Percentiles rank a stretch among this genome's conserved stretches.
Conservation (phyloP, 2,329 filamentous ascomycete genomes). For the Colletotrichum cordylinicola region DNA sequence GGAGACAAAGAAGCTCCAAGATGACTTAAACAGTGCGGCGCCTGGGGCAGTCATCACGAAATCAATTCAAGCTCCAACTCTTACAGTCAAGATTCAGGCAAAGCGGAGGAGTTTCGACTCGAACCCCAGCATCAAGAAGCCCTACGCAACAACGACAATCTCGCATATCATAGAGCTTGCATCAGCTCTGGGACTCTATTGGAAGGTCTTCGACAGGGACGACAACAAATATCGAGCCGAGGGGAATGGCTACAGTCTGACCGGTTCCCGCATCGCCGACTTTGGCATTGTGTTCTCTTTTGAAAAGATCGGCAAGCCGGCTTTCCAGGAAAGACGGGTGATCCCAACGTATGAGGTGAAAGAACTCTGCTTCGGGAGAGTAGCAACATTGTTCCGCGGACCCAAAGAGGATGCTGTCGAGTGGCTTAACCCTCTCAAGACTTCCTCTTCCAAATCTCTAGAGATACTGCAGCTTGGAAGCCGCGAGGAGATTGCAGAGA, state of each 20-base stretch:
- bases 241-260: conserved; percentile 40
- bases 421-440: no score
- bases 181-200: conserved; percentile 42
- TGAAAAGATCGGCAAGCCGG: conserved; percentile 37
- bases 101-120: conserved; percentile 5
- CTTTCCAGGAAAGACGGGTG: conserved; percentile 37
- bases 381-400: no score
- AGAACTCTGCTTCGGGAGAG: conserved; percentile 42
- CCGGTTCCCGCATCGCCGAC: conserved; percentile 33
- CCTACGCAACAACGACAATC: conserved; percentile 40
- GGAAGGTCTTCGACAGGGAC: conserved; percentile 44
- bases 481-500: no score
- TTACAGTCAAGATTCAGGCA: neutral
- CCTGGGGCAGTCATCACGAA: no score
- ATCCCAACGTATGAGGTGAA: conserved; percentile 43
- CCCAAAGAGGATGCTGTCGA: no score
- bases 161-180: conserved; percentile 40
- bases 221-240: conserved; percentile 40
- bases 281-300: conserved; percentile 46
- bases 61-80: no score
- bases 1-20: no score
- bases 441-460: no score
- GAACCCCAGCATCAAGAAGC: conserved; percentile 24
- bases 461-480: no score
- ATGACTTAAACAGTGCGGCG: no score